A percentile compares a stretch with the other conserved stretches of the same genome.
phyloP scores from a whole-genome alignment of 202 grass and related monocot genomes.

The Carex sylvatica region DNA sequence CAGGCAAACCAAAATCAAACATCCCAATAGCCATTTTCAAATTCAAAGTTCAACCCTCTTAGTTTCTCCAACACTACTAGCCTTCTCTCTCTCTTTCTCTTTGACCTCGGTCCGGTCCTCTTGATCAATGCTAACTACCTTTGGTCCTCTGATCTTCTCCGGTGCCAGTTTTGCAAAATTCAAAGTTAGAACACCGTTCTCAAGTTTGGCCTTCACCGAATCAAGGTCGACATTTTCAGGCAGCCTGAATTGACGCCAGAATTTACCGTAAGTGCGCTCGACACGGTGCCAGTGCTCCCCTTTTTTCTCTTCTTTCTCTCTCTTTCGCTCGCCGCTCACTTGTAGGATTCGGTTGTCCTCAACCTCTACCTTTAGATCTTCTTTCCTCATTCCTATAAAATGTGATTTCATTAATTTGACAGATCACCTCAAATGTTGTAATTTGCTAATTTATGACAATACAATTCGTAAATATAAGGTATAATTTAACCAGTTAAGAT shows the following conservation, averaged over 20 bases:
- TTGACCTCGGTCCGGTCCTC: neutral
- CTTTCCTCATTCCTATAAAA: slow-evolving; percentile 44
- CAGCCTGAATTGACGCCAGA: slow-evolving; percentile 92
- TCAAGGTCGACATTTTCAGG: slow-evolving; percentile 81
- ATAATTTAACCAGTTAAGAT: neutral
- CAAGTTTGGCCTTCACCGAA: slow-evolving; percentile 48
- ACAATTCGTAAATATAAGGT: neutral
- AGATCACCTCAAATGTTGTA: neutral
- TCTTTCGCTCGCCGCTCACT: slow-evolving; percentile 72
- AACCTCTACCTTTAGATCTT: slow-evolving; percentile 75
- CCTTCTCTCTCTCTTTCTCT: slow-evolving; percentile 28
- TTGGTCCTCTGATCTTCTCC: slow-evolving; percentile 71
- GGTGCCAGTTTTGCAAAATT: slow-evolving; percentile 63
- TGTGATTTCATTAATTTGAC: neutral
- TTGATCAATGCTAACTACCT: slow-evolving; percentile 51
- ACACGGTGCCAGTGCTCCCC: slow-evolving; percentile 80
- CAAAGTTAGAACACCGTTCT: slow-evolving; percentile 61
- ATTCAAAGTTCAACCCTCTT: slow-evolving; percentile 66
- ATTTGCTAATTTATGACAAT: neutral
- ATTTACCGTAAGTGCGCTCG: slow-evolving; percentile 75
- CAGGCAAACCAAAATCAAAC: neutral
- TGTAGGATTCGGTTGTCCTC: slow-evolving; percentile 78
- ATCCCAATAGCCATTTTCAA: neutral
- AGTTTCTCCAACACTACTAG: slow-evolving; percentile 28
- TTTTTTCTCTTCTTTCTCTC: slow-evolving; percentile 42